Evolutionary conservation across 108 stramenopile genomes (phyloP).

Genomic region (Skeletonema grethae): DNA sequence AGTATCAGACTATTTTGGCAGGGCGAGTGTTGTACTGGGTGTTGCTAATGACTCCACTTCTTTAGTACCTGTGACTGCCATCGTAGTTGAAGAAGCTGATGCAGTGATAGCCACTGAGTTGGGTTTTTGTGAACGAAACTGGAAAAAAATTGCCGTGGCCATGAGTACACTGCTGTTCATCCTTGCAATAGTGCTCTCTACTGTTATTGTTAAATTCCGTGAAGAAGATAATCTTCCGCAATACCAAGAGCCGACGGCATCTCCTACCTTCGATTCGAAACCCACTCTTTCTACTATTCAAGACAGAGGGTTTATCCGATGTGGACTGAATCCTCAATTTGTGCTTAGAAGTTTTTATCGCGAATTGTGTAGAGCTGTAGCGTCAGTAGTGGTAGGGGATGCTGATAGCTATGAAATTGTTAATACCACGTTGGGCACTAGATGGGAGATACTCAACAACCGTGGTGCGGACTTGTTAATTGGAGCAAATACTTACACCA

Average conservation of each 20-base stretch:
- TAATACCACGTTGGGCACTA: neutral
- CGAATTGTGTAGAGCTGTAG: conserved; percentile 15
- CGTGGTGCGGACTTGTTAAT: conserved; percentile 7
- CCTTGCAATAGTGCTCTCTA: neutral
- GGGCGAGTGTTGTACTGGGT: neutral
- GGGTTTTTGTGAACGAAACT: neutral
- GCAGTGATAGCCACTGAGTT: neutral
- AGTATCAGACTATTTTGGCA: neutral
- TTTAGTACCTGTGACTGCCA: neutral
- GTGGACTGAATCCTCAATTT: conserved; percentile 1
- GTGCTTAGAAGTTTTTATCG: neutral
- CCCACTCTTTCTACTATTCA: conserved; percentile 13
- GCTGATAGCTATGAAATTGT: conserved; percentile 5
- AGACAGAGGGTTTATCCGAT: conserved; percentile 12
- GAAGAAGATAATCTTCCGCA: neutral
- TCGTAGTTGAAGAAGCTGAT: neutral
- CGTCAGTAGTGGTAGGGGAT: conserved; percentile 22
- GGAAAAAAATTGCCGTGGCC: neutral
- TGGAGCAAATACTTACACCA: conserved; percentile 1
- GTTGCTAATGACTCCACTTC: neutral
- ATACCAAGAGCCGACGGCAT: neutral
- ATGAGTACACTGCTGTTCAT: neutral
- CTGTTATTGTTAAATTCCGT: neutral
- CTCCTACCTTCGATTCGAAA: conserved; percentile 1
- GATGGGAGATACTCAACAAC: neutral